Evolutionary conservation across 306 rosid species (phyloP).

Genomic region (Chamaecrista fasciculata): DNA sequence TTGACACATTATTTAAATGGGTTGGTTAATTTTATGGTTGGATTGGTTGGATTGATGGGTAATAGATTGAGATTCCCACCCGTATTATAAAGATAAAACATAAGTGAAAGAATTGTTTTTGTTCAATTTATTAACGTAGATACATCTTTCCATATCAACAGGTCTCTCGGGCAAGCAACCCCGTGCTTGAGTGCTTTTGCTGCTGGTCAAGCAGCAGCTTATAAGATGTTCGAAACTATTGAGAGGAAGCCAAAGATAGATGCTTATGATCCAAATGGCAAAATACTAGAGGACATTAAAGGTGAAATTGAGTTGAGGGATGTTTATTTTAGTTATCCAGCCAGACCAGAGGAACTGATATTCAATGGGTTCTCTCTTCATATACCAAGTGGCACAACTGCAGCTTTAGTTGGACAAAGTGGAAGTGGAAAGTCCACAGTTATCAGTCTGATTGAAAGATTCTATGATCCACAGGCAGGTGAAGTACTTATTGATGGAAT

Average conservation of each 20-base stretch:
- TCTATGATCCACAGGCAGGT: conserved; percentile 75
- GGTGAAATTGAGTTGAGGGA: conserved; percentile 66
- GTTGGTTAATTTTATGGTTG: no score
- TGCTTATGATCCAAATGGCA: conserved; percentile 53
- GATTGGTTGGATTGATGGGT: no score
- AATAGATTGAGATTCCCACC: no score
- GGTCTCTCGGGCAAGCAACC: conserved; percentile 79
- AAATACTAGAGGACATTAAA: conserved; percentile 45
- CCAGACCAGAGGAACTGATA: conserved; percentile 68
- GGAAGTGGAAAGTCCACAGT: conserved; percentile 88
- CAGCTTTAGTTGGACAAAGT: conserved; percentile 81
- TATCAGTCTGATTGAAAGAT: conserved; percentile 72
- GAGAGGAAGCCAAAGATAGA: conserved; percentile 71
- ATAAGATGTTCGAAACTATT: conserved; percentile 76
- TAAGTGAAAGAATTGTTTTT: conserved; percentile 2
- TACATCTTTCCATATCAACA: conserved; percentile 16
- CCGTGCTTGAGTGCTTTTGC: conserved; percentile 76
- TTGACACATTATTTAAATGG: no score
- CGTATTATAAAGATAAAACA: no score
- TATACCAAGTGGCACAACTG: conserved; percentile 57
- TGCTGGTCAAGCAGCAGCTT: conserved; percentile 86
- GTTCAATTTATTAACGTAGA: neutral
- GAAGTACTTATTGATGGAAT: conserved; percentile 64
- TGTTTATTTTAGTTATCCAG: conserved; percentile 69
- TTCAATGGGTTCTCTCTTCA: conserved; percentile 65